phyloP scores from a whole-genome alignment of 2,329 filamentous ascomycete genomes.

The Colletotrichum limetticola region DNA sequence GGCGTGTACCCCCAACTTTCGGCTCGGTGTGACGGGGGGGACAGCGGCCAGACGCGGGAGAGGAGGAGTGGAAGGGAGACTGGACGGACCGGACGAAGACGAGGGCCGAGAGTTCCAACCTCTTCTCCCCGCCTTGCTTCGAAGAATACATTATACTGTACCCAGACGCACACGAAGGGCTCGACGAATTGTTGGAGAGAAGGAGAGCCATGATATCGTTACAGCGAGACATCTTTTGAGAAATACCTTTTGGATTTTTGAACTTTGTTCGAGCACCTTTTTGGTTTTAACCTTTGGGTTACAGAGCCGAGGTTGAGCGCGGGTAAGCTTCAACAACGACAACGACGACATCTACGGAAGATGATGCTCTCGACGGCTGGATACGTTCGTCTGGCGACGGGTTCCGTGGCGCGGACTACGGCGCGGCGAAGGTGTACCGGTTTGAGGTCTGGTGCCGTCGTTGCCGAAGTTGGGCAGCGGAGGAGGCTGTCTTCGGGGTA shows the following conservation, averaged over 20 bases:
- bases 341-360: not conserved
- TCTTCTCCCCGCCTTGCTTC: not conserved
- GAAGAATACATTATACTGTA: not conserved
- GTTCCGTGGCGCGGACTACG: not conserved
- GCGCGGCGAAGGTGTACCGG: not conserved
- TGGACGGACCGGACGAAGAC: not conserved
- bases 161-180: not conserved
- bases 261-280: too few species aligned
- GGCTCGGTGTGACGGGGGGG: not conserved
- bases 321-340: not conserved
- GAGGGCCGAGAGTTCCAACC: not conserved
- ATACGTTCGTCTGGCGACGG: not conserved
- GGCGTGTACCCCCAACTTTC: constrained; percentile 10
- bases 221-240: not conserved
- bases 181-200: not conserved
- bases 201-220: not conserved
- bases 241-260: not conserved
- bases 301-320: not conserved
- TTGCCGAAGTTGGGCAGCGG: not conserved
- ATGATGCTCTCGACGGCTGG: not conserved
- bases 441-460: too few species aligned
- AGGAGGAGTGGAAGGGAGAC: not conserved
- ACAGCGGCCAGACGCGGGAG: constrained; percentile 9
- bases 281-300: not conserved
- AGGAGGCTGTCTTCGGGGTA: not conserved